Percentiles rank a stretch among this genome's conserved stretches.
Conservation (phyloP, 768 basidiomycete species). For the Kwoniella heveanensis region DNA sequence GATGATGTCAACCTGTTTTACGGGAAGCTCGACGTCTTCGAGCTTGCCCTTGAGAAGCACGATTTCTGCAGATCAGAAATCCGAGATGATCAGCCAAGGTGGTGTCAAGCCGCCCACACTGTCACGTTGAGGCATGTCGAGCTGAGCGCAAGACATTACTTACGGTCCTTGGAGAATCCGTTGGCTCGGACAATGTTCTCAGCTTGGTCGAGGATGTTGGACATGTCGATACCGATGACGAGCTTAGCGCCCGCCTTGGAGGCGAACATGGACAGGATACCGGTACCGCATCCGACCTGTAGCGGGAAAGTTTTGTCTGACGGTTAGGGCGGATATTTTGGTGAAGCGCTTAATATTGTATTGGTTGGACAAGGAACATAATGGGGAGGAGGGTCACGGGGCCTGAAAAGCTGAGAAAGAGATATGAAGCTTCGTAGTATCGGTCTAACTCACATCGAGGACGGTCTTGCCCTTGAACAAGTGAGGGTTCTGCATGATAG, state of each 20-base stretch:
- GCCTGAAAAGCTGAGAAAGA: too few species aligned
- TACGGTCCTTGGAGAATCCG: constrained; percentile 85
- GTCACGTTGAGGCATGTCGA: too few species aligned
- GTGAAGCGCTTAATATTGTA: too few species aligned
- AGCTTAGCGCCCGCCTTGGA: constrained; percentile 92
- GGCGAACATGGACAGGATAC: constrained; percentile 97
- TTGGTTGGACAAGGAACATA: too few species aligned
- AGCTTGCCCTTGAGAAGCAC: constrained; percentile 97
- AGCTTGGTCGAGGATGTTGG: constrained; percentile 99
- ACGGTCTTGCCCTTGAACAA: constrained; percentile 96
- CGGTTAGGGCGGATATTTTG: too few species aligned
- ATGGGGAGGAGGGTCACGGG: too few species aligned
- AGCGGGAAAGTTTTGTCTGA: too few species aligned
- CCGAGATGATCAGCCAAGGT: too few species aligned
- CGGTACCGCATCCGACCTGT: constrained; percentile 92
- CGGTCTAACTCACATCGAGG: constrained; percentile 64
- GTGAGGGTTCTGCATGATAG: constrained; percentile 91
- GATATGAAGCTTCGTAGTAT: too few species aligned
- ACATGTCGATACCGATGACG: constrained; percentile 99
- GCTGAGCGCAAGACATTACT: constrained; percentile 53
- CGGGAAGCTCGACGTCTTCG: constrained; percentile 85
- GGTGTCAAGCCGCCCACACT: too few species aligned
- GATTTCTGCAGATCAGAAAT: too few species aligned
- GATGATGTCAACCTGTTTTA: constrained; percentile 94
- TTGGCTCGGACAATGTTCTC: constrained; percentile 95